Conservation (phyloP, 768 basidiomycete genomes). For the Macrolepiota dolichaula region DNA sequence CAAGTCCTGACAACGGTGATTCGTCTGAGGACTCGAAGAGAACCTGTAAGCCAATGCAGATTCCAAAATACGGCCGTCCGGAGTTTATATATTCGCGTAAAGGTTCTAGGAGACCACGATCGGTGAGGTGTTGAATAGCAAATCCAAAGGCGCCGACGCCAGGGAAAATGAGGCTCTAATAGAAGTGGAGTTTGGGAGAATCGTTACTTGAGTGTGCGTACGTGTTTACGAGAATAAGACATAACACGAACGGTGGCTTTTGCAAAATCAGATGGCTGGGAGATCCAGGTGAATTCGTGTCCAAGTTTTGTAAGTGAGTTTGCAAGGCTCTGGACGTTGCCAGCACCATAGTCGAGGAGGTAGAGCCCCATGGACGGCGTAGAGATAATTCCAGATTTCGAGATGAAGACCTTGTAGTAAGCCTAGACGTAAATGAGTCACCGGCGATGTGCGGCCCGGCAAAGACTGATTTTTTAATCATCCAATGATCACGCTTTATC, state of each 20-base stretch:
- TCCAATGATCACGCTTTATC: constrained; percentile 8
- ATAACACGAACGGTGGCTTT: constrained; percentile 76
- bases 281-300: constrained; percentile 87
- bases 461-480: neutral
- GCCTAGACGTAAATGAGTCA: constrained; percentile 12
- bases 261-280: constrained; percentile 73
- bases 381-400: neutral
- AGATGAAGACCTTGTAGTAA: neutral
- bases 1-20: constrained; percentile 72
- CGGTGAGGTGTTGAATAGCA: constrained; percentile 73
- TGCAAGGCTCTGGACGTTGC: constrained; percentile 90
- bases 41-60: constrained; percentile 98
- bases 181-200: constrained; percentile 15
- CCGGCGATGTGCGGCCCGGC: neutral
- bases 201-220: constrained; percentile 8
- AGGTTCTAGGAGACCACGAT: constrained; percentile 75
- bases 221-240: constrained; percentile 7
- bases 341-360: constrained; percentile 96
- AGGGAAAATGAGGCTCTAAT: constrained; percentile 90
- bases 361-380: constrained; percentile 50
- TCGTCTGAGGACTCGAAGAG: constrained; percentile 88
- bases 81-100: constrained; percentile 79
- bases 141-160: constrained; percentile 94
- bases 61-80: constrained; percentile 93
- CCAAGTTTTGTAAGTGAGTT: constrained; percentile 87